A percentile compares a stretch with the other conserved stretches of the same genome.
phyloP scores from a whole-genome alignment of 495 filamentous ascomycete genomes.

The Podospora conica region DNA sequence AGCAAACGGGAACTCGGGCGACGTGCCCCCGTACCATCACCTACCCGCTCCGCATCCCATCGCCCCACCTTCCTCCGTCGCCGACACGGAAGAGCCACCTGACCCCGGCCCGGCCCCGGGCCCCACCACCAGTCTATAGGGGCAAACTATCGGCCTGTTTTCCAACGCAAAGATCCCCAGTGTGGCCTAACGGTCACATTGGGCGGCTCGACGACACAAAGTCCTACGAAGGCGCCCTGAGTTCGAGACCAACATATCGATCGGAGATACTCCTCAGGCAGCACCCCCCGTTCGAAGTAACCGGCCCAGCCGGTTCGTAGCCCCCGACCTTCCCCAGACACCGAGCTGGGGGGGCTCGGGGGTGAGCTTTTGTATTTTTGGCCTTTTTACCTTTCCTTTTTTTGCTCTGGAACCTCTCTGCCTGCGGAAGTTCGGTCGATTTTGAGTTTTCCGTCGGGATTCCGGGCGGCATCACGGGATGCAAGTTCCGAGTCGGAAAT shows the following conservation, averaged over 20 bases:
- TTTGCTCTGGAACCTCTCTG: background rate
- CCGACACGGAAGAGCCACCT: no score
- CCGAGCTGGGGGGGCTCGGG: background rate
- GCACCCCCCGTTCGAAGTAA: no score
- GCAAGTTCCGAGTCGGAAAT: background rate
- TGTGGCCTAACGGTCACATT: background rate
- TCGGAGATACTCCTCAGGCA: no score
- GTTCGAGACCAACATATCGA: no score
- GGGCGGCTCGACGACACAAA: background rate
- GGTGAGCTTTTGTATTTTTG: background rate
- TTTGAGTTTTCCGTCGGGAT: background rate
- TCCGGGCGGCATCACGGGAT: background rate
- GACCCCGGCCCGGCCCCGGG: no score
- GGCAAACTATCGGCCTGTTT: background rate
- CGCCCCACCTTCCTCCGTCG: no score
- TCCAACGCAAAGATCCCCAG: background rate
- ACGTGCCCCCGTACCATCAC: no score
- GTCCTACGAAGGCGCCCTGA: background rate
- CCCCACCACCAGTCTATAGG: background rate
- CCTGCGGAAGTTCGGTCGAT: background rate
- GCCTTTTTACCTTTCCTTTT: background rate
- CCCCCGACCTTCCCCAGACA: background rate
- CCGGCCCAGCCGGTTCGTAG: background rate
- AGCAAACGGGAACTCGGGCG: no score
- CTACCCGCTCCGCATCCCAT: no score